Percentiles rank a stretch among this genome's conserved stretches.
phyloP scores from a whole-genome alignment of 306 rosid genomes.

The Senna tora region DNA sequence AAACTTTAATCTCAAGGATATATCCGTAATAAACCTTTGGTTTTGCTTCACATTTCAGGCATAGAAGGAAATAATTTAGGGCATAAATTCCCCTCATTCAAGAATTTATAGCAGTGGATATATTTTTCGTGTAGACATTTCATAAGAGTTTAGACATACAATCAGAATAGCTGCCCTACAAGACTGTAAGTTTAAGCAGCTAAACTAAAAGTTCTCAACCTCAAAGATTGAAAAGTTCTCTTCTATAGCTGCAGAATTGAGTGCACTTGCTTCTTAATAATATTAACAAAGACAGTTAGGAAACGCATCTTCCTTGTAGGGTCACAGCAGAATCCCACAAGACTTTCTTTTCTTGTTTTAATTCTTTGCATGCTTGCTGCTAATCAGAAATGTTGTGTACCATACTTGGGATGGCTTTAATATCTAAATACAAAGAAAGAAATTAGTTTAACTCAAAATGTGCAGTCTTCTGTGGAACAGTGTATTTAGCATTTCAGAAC shows the following conservation, averaged over 20 bases:
- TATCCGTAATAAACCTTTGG: not conserved
- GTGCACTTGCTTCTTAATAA: not conserved
- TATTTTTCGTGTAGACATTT: constrained; percentile 1
- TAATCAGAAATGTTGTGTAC: not conserved
- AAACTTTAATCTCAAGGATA: not conserved
- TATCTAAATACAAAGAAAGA: not conserved
- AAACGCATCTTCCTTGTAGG: constrained; percentile 15
- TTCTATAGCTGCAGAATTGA: not conserved
- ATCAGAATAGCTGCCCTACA: not conserved
- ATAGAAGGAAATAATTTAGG: constrained; percentile 6
- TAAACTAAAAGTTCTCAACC: not conserved
- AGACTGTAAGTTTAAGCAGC: not conserved
- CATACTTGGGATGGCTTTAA: not conserved
- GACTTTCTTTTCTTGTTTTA: not conserved
- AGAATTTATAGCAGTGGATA: not conserved
- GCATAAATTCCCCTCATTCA: not conserved
- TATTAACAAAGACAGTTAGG: not conserved
- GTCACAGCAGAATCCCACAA: constrained; percentile 5
- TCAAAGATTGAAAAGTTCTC: not conserved
- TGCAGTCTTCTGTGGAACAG: not conserved
- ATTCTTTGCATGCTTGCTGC: not conserved
- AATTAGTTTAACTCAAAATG: not conserved
- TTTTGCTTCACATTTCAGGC: not conserved
- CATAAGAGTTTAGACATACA: not conserved
- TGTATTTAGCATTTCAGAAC: not conserved